phyloP scores from a whole-genome alignment of 768 basidiomycete genomes.

The Leccinum rimulosum region DNA sequence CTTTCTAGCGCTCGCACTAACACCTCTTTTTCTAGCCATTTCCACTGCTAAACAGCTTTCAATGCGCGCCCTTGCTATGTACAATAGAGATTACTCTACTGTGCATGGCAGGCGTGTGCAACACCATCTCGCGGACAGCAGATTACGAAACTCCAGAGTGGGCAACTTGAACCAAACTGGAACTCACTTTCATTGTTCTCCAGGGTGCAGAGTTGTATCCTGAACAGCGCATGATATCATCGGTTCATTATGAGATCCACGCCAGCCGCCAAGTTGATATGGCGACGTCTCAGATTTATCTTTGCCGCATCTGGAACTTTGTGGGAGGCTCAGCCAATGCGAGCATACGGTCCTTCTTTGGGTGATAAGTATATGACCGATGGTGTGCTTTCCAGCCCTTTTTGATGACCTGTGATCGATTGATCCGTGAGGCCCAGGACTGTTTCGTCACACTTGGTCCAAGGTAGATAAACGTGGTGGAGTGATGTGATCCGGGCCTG shows the following conservation, averaged over 20 bases:
- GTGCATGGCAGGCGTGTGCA: conserved; percentile 29
- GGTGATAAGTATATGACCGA: background rate
- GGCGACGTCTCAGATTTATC: conserved; percentile 1
- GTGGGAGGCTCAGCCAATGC: background rate
- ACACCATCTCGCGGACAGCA: conserved; percentile 4
- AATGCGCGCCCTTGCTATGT: conserved; percentile 27
- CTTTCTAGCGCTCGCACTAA: background rate
- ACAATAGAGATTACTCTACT: conserved; percentile 21
- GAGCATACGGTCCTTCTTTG: background rate
- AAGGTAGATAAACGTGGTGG: background rate
- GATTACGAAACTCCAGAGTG: background rate
- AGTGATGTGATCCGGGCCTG: background rate
- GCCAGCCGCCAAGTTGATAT: conserved; percentile 4
- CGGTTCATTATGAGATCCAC: background rate
- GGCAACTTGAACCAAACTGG: too few species aligned
- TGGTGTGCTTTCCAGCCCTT: background rate
- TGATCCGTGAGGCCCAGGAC: too few species aligned
- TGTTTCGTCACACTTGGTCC: background rate
- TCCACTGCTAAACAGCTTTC: background rate
- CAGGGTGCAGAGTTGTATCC: background rate
- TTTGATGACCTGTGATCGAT: background rate
- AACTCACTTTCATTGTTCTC: background rate
- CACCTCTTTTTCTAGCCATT: conserved; percentile 12
- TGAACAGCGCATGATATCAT: background rate
- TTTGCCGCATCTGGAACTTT: background rate